Base-by-base conservation (phyloP, 192 early-diverging fungal genomes). In the Entrophospora sp. region DNA sequence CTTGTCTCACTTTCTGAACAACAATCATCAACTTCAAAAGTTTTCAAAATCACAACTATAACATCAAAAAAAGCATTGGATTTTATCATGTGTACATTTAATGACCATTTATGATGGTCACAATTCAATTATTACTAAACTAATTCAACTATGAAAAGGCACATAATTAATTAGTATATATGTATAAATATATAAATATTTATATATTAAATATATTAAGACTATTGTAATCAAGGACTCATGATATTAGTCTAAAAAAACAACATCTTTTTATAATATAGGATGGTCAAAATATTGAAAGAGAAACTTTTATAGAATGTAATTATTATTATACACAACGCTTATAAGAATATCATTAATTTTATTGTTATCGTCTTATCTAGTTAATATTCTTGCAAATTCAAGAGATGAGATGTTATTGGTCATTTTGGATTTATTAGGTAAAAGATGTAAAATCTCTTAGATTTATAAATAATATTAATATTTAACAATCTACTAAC, bases 131-230 rank as follows among this genome's bases (percentile, higher is more conserved):
- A 31, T 61, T 34, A 27, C 40, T 10, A 42, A 25, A 42, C 30
- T 61, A 12, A 44, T 61, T 61, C 60, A 42, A 43, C 42, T n/a
- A 44, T 61, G 25, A 61, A 42, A 44, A 61, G 60, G 60, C 44
- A n/a, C n/a, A n/a, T n/a, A n/a, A n/a, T n/a, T n/a, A n/a, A n/a
- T n/a, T n/a, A n/a, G n/a, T n/a, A n/a, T n/a, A n/a, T n/a, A n/a
- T n/a, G n/a, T n/a, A n/a, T n/a, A n/a, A n/a, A n/a, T n/a, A n/a
- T n/a, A n/a, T n/a, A n/a, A n/a, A 28, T 10, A 61, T 61, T 61
- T 43, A 43, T 44, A 31, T 25, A 18, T 18, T 44, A 13, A 3
- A 20, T n/a, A 7, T 28, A 28, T 28, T 28, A 22, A 61, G 60
- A 30, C 13, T 44, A 13, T 37, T 16, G 42, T 37, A 44, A 61